phyloP scores from a whole-genome alignment of 306 rosid species.

The Aeschynomene evenia region DNA sequence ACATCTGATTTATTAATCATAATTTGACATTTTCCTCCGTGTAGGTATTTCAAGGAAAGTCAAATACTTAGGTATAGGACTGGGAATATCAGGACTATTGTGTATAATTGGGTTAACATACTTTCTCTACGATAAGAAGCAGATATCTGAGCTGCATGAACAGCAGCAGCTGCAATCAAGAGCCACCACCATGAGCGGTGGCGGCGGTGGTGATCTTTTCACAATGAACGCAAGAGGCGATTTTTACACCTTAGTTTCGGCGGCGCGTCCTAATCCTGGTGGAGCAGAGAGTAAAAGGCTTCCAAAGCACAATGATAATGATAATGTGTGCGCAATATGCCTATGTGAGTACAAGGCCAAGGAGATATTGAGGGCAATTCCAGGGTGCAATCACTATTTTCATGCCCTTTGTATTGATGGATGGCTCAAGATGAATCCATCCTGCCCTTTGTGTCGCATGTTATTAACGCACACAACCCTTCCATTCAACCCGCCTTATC shows the following conservation, averaged over 20 bases:
- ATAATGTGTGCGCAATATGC: conserved; percentile 63
- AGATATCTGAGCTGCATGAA: neutral
- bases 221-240: too few species aligned
- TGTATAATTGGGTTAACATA: conserved; percentile 37
- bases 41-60: conserved; percentile 48
- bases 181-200: too few species aligned
- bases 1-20: too few species aligned
- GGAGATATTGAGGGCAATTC: conserved; percentile 60
- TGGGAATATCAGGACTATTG: conserved; percentile 50
- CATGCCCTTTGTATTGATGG: conserved; percentile 63
- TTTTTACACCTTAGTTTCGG: conserved; percentile 9
- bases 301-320: conserved; percentile 58
- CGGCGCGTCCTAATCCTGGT: conserved; percentile 5
- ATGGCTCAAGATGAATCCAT: conserved; percentile 65
- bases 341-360: conserved; percentile 61
- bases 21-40: neutral
- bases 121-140: conserved; percentile 27
- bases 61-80: conserved; percentile 47
- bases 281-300: conserved; percentile 50
- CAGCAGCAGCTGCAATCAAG: conserved; percentile 17
- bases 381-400: conserved; percentile 69
- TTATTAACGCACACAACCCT: conserved; percentile 13
- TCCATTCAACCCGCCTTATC: neutral
- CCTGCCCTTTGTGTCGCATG: conserved; percentile 36
- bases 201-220: too few species aligned